Percentiles rank a stretch among this genome's conserved stretches.
phyloP scores from a whole-genome alignment of 495 filamentous ascomycete species.

The Astrothelium macrocarpum region DNA sequence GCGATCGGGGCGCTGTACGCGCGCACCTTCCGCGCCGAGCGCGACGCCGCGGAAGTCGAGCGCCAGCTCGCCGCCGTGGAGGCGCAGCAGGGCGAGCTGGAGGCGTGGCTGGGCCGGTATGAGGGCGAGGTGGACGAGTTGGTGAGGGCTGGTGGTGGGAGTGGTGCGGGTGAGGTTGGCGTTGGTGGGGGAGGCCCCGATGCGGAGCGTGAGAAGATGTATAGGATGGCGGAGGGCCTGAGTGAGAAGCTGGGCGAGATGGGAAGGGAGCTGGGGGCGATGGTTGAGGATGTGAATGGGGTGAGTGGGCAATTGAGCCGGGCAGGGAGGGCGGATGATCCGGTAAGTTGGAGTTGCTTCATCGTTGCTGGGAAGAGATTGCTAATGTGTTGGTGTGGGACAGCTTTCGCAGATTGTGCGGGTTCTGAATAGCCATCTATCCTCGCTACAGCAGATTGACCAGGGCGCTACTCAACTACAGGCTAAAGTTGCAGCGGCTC shows the following conservation, averaged over 20 bases:
- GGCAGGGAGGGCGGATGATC: constrained; percentile 81
- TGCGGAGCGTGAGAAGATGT: constrained; percentile 86
- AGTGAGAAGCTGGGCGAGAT: constrained; percentile 80
- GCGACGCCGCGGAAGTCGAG: constrained; percentile 82
- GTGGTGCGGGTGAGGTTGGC: constrained; percentile 43
- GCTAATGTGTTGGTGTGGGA: constrained; percentile 20
- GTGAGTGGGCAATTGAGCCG: constrained; percentile 75
- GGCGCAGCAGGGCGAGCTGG: constrained; percentile 81
- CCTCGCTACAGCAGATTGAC: constrained; percentile 85
- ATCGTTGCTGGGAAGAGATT: constrained; percentile 6
- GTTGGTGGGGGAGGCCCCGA: constrained; percentile 53
- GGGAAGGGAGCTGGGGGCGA: constrained; percentile 79
- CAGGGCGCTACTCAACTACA: constrained; percentile 69
- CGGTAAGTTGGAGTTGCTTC: constrained; percentile 50
- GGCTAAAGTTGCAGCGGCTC: constrained; percentile 65
- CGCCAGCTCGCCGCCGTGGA: constrained; percentile 80
- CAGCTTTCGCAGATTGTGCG: constrained; percentile 88
- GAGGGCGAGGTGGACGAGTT: constrained; percentile 82
- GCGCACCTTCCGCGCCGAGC: constrained; percentile 81
- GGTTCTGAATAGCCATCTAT: constrained; percentile 84
- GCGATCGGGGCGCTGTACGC: constrained; percentile 85
- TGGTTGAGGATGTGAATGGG: constrained; percentile 97
- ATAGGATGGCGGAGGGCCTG: constrained; percentile 64
- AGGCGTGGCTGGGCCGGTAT: constrained; percentile 74
- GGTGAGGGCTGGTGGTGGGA: constrained; percentile 42